Base-by-base conservation (phyloP, 148 eudicot species). In the Rhododendron vialii region DNA sequence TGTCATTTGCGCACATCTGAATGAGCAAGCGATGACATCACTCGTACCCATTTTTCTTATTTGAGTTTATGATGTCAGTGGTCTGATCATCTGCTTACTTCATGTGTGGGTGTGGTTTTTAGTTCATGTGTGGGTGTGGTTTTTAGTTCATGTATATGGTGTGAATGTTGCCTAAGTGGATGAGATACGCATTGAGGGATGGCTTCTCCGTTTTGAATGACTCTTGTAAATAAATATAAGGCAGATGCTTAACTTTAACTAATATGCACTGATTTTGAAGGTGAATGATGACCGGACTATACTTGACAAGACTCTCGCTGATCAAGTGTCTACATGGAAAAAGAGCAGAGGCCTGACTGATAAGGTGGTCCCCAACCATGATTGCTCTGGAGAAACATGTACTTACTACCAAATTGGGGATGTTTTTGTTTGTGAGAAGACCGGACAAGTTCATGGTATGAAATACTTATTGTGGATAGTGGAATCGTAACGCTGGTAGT, bases 271-370 rank as follows among this genome's bases (percentile, higher is more conserved):
- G 81, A 79, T 36, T 63, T 51, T 89, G 80, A 83, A 96, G 99
- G 95, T 95, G 84, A 90, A 88, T 78, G 99, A 96, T 83, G 98
- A 97, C 82, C 90, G 88, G 75, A 67, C 91, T 48, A 89, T 89
- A 91, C 91, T 93, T 48, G 99, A 97, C 89, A 93, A 95, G 92
- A 94, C 99, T 26, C 90, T 97, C 83, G 90, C 95, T 82, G 99
- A 97, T 93, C 98, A 95, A 94, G 96, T 97, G 43, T 95, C 96
- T 85, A 86, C 89, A 3, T 97, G 99, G 99, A 97, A 95, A 91
- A 93, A 88, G 48, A 93, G 92, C 88, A 91, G 83, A 91, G 99
- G 99, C 84, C 92, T 97, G 84, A 85, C 88, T 86, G 98, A 94
- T 91, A 91, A 92, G 90, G 92, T 89, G 86, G 94, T 94, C 82